Base-by-base conservation (phyloP, 352 stramenopile species). In the Phytophthora pinifolia region DNA sequence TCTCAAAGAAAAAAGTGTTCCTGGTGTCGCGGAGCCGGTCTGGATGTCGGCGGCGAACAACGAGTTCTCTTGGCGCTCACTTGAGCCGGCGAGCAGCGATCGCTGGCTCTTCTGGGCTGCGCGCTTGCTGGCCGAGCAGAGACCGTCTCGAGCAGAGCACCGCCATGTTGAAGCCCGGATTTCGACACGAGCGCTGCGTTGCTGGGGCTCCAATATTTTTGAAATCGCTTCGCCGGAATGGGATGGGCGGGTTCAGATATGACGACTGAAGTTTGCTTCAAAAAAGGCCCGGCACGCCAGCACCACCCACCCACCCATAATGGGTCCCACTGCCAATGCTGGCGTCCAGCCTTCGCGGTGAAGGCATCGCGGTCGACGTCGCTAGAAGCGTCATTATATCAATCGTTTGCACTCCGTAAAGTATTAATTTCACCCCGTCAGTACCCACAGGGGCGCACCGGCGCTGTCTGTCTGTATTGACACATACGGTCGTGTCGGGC, bases 51-150 rank as follows among this genome's bases (percentile, higher is more conserved):
- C 38, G 4, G 38, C 9, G 20, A 30, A 43, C 29, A 43, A 50
- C 9, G 41, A 55, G 32, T 46, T 61, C 52, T 67, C 52, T 62
- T 67, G 52, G 45, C 34, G 9, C 9, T 6, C 46, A 48, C 33
- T 65, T 65, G 44, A 58, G 55, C 36, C 18, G 41, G 29, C 51
- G 52, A 9, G 34, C 50, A 51, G 10, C 9, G 13, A 34, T 22
- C 31, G 37, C 31, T 54, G 54, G 47, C 54, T 69, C 47, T 69
- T 61, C 38, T 65, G 48, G 32, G 20, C 15, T 9, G 18, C 22
- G 22, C n/a, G 58, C 38, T 60, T 62, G 52, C 50, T 61, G 53
- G 29, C 38, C 17, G 42, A 37, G 33, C 59, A 67, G 34, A 63
- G 59, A 62, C 59, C 18, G 38, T 12, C 15, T 27, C 38, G 38